Evolutionary conservation across 2,329 filamentous ascomycete species (phyloP).

Genomic region (Phyllosticta ampelicida): DNA sequence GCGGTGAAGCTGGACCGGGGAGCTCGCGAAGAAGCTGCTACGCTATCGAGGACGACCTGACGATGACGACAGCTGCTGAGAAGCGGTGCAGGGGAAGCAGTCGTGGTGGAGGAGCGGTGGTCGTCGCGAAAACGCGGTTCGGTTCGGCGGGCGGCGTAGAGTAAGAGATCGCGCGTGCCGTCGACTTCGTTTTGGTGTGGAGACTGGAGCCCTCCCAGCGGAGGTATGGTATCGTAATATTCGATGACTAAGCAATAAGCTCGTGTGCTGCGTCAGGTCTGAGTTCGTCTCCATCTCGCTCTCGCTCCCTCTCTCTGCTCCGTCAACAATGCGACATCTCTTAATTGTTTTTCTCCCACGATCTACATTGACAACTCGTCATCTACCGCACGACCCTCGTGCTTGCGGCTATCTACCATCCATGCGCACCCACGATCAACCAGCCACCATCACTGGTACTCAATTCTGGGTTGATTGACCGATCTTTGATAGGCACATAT

Average conservation of each 20-base stretch:
- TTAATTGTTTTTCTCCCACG: neutral
- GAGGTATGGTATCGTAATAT: too few species aligned
- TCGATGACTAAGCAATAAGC: too few species aligned
- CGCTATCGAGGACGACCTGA: neutral
- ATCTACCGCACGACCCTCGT: neutral
- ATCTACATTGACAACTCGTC: neutral
- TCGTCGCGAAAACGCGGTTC: too few species aligned
- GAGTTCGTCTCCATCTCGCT: too few species aligned
- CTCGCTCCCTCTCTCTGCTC: too few species aligned
- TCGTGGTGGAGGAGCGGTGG: too few species aligned
- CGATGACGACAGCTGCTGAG: neutral
- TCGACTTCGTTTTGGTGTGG: too few species aligned
- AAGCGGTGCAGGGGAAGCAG: neutral
- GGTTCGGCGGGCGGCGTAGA: too few species aligned
- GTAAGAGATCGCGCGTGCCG: too few species aligned
- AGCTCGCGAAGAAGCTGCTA: neutral
- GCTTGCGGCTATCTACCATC: neutral
- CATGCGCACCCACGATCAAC: neutral
- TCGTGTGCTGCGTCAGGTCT: too few species aligned
- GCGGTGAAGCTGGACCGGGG: constrained; percentile 5
- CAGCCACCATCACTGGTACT: neutral
- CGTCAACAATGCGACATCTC: too few species aligned
- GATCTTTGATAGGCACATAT: neutral
- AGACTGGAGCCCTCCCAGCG: too few species aligned
- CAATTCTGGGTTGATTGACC: neutral